Evolutionary conservation across 495 filamentous ascomycete genomes (phyloP).

Genomic region (Penicillium silybi): DNA sequence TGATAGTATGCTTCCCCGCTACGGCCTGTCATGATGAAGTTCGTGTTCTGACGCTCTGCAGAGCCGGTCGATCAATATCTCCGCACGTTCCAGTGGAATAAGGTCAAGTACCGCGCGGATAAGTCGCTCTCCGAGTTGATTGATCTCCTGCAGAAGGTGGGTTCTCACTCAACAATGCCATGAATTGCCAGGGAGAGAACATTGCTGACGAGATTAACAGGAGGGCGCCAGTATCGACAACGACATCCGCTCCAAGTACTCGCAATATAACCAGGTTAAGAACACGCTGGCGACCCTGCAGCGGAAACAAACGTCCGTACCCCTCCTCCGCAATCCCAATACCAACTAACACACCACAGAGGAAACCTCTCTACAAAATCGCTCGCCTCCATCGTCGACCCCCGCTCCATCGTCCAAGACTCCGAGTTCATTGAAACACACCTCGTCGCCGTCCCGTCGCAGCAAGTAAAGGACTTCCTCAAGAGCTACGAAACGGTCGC

Average conservation of each 20-base stretch:
- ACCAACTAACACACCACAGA: conserved; percentile 37
- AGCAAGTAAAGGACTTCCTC: conserved; percentile 78
- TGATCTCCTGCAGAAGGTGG: conserved; percentile 79
- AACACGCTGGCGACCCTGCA: conserved; percentile 73
- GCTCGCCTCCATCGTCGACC: conserved; percentile 80
- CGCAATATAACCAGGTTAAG: conserved; percentile 87
- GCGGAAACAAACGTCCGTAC: conserved; percentile 76
- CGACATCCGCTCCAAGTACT: conserved; percentile 89
- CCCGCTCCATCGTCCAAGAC: conserved; percentile 71
- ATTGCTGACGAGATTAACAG: conserved; percentile 35
- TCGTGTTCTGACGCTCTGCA: conserved; percentile 29
- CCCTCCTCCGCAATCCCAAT: not conserved
- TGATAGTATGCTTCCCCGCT: conserved; percentile 66
- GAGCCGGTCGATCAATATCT: conserved; percentile 94
- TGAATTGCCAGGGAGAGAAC: not conserved
- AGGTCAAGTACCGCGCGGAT: conserved; percentile 91
- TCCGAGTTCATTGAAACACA: conserved; percentile 97
- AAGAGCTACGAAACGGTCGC: conserved; percentile 82
- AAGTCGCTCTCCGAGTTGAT: conserved; percentile 81
- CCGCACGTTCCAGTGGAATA: conserved; percentile 88
- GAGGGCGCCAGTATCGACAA: conserved; percentile 85
- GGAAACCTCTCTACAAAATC: conserved; percentile 94
- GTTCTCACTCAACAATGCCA: not conserved
- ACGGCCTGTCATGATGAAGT: not conserved
- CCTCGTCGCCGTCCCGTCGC: conserved; percentile 78